Base-by-base conservation (phyloP, 2,329 filamentous ascomycete species). In the Diaporthe ilicicola region DNA sequence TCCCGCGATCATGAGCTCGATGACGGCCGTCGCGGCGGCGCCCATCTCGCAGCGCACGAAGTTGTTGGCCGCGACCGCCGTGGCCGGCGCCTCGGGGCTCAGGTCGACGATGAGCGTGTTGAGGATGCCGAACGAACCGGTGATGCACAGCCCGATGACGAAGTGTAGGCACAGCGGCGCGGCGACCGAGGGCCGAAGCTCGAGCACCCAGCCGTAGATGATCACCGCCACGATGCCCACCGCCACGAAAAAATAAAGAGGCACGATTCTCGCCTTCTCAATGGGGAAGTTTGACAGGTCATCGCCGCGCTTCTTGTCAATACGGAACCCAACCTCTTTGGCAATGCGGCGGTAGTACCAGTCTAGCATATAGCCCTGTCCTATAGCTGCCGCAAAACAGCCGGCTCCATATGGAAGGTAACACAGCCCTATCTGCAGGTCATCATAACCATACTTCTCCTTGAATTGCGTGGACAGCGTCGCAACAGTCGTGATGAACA, bases 311-410 rank as follows among this genome's bases (percentile, higher is more conserved):
- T 88, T 89, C 70, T 84, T 86, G 72, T 88, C 87, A 73, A 94
- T 87, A 2, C 83, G 81, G 70, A 94, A 83, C 7, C 90, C 90
- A 19, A 91, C 82, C 39, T 86, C 85, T 61, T 83, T 84, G 1
- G 93, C 92, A 56, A 90, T 86, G 48, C 92, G 88, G 8, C 89
- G 86, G 79, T 93, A 97, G 78, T 94, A 94, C 85, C 88, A 90
- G 79, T 89, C 87, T 59, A 88, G 81, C 7, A 89, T 76, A 73
- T 85, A 85, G 6, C 93, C 92, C 72, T 89, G 87, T n/a, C 79
- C 77, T 32, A 89, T 74, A 15, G 86, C 83, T 1, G 86, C 83
- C 12, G 84, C 71, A 48, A 82, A 85, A 70, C 85, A 88, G 4
- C 86, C 86, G 2, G 84, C 76, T 0, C 87, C 87, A 65, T 88